Base-by-base conservation (phyloP, 306 rosid species). In the Ammopiptanthus mongolicus region DNA sequence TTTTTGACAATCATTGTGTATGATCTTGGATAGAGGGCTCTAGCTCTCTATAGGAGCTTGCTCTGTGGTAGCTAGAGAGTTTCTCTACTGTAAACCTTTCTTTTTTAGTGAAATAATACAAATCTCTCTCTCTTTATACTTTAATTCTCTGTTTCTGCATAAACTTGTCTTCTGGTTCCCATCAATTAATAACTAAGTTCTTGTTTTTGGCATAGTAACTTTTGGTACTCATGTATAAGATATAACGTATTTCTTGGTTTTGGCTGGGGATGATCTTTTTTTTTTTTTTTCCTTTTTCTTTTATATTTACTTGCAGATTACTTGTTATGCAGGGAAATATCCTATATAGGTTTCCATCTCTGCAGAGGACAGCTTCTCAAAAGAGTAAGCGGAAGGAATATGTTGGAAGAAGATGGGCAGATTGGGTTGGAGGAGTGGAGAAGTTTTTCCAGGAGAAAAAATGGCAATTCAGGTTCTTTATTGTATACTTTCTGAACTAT, bases 401-500 rank as follows among this genome's bases (percentile, higher is more conserved):
- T 84, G 96, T 92, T 73, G 99, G 99, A 52, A 92, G 84, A 88
- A 91, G 75, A 89, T 96, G 97, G 99, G 79, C 97, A 57, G 97
- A 89, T 57, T 90, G 89, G 96, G 92, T 90, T 79, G 96, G 97
- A 80, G 90, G 88, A 22, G 71, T 89, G 71, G 96, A 96, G 37
- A 92, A 85, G 28, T 79, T 89, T 84, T 90, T 96, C 84, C 71
- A 86, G 75, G 99, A 96, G 90, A 90, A 85, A 81, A 86, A 75
- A 73, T 88, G 93, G 96, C 85, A 86, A 82, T 96, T 96, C 86
- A 96, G 99, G 99, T 96, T 80, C 39, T 67, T 55, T 25, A 51
- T 77, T 73, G 52, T 65, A 23, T 31, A 22, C 25, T 57, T 68
- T 75, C 7, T 61, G 53, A 69, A 51, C 44, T 33, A 29, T 29